Evolutionary conservation across 2,329 filamentous ascomycete species (phyloP), one percentile per base, ranked within the genome.

Genomic region (Penicillium sp.): DNA sequence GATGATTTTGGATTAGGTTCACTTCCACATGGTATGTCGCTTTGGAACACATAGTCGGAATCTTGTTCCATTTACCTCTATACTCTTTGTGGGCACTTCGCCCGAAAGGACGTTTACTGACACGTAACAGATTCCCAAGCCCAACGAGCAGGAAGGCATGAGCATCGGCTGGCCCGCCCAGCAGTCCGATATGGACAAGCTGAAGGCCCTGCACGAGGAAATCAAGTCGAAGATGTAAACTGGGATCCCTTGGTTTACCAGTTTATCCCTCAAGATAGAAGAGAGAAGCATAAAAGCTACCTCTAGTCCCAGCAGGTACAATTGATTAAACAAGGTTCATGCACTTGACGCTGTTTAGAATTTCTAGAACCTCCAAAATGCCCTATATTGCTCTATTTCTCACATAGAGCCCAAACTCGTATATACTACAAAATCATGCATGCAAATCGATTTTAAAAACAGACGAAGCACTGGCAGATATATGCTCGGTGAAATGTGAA

Each of bases 221-320:
- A 81, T 99, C 70, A 95, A 95, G 83, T 77, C 88, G 14, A 96
- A 92, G 82, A 93, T 97, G 83, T 96, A 81, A 75, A 57, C 5
- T 2, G 5, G 29, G 2, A 26, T 36, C 13, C 10, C 24, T 9
- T n/a, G 24, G 28, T 21, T 21, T 31, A 13, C 31, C 7, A 36
- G 26, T 10, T 19, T 43, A 16, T 13, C 37, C n/a, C 21, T 2
- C 16, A 18, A 26, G 39, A 11, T 16, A 43, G 3, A 28, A 8
- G 14, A 10, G 39, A 43, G n/a, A 24, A 14, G 11, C 19, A 40
- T 33, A 14, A 33, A 33, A n/a, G n/a, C n/a, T n/a, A n/a, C n/a
- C 34, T 37, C 7, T 37, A 3, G 19, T 21, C 9, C 16, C 8
- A 21, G 18, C 16, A 37, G 34, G n/a, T 13, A 24, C 11, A 23